These are phyloP conservation scores for Benincasa hispida DNA, from an alignment of 306 rosid species.

Conservation along the genomic window DNA sequence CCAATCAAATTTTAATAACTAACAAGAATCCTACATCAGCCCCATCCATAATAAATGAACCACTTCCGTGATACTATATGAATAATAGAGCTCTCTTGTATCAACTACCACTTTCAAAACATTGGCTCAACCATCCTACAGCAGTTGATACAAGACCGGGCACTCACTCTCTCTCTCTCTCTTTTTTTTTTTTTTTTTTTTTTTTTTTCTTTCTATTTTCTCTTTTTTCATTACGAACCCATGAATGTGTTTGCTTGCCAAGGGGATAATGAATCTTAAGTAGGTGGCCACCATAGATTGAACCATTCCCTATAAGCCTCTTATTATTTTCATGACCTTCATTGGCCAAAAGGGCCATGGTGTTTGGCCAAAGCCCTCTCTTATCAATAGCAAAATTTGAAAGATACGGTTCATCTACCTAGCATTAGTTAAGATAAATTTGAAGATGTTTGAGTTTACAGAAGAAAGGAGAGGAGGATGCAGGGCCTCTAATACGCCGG, in stretches of 20 bases:
- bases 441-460: not conserved
- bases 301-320: no score
- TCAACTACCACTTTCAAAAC: not conserved
- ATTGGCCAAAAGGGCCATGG: no score
- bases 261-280: no score
- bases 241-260: no score
- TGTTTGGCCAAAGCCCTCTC: not conserved
- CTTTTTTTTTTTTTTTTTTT: no score
- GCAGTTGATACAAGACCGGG: not conserved
- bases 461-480: not conserved
- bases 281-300: no score
- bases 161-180: no score
- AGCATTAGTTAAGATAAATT: not conserved
- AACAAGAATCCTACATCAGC: not conserved
- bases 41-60: not conserved
- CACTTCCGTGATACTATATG: not conserved
- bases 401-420: not conserved
- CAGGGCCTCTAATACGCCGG: no score
- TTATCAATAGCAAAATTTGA: not conserved
- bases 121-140: not conserved
- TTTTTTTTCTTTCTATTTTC: no score
- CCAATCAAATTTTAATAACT: not conserved
- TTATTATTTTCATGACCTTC: no score
- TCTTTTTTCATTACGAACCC: no score
- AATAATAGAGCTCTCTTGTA: not conserved